phyloP scores from a whole-genome alignment of 345 rosid genomes.

The Lagerstroemia speciosa region DNA sequence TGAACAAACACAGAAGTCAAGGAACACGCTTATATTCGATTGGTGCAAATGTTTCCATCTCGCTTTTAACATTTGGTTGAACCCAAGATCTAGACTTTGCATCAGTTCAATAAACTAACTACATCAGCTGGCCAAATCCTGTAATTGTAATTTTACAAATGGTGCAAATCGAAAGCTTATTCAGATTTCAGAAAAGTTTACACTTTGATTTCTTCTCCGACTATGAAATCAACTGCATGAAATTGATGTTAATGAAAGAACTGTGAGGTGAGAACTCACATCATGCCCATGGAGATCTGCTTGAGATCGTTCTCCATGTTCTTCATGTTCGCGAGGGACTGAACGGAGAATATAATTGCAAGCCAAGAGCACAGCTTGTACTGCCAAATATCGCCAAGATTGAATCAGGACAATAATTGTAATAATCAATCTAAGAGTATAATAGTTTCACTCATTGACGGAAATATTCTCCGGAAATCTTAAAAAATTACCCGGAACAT shows the following conservation, averaged over 20 bases:
- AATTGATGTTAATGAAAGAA: background rate
- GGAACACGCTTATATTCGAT: background rate
- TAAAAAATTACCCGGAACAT: constrained; percentile 64
- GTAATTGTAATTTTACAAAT: background rate
- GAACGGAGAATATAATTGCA: constrained; percentile 90
- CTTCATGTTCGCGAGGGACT: constrained; percentile 81
- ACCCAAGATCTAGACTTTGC: background rate
- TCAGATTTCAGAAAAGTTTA: background rate
- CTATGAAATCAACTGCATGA: background rate
- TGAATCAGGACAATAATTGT: background rate
- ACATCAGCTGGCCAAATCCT: background rate
- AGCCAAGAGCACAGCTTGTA: constrained; percentile 97
- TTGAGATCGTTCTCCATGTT: constrained; percentile 84
- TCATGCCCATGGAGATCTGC: constrained; percentile 97
- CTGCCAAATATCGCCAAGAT: constrained; percentile 23
- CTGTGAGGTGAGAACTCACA: constrained; percentile 34
- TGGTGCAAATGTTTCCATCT: background rate
- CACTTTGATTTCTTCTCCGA: background rate
- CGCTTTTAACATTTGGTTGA: background rate
- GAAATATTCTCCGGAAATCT: background rate
- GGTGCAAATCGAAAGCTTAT: background rate
- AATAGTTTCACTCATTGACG: background rate
- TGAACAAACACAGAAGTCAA: background rate
- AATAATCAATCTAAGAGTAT: background rate
- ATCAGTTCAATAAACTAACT: background rate